Base-by-base conservation (phyloP, 176 grass and related monocot species). In the Microstegium vimineum region DNA sequence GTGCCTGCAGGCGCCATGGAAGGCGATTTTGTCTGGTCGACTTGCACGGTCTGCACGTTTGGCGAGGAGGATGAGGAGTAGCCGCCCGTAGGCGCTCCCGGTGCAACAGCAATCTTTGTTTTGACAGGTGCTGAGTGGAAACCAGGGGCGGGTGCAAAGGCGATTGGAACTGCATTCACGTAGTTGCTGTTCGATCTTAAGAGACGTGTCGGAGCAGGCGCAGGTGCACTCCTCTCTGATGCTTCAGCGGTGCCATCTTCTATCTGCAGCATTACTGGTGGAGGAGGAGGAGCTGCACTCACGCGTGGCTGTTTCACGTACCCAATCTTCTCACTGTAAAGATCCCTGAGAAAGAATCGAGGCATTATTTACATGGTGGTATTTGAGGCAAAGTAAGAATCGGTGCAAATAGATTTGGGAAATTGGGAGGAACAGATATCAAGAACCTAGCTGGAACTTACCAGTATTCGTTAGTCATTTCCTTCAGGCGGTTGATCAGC, bases 381-480 rank as follows among this genome's bases (percentile, higher is more conserved):
- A 16, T 30, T 54, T 57, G 20, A 71, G 61, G 35, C 3, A 20
- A 79, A 87, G 31, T 15, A 69, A 36, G 30, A 37, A 13, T 18
- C 40, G 51, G 33, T 66, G 20, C 5, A 59, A 10, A 37, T 49
- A 23, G 54, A 54, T 40, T 78, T 75, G 32, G 14, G 54, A 30
- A 63, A 41, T 78, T 75, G 51, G 25, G 63, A 30, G 28, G 11
- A 68, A 76, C 3, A 64, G 4, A 12, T 56, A 38, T 27, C 14
- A n/a, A 43, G 30, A 8, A 63, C 15, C 25, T 63, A 42, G 4
- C 25, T 63, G 54, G 4, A 27, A 27, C 78, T 28, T 75, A 90
- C 91, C 87, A 93, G 73, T 93, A 93, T 51, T 90, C 87, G 4
- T 73, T 81, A 9, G 87, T 90, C 87, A 92, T 92, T 1, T 89